These are phyloP conservation scores for Keithomyces neogunnii DNA, from an alignment of 2,329 filamentous ascomycete species.

Conservation along the genomic window DNA sequence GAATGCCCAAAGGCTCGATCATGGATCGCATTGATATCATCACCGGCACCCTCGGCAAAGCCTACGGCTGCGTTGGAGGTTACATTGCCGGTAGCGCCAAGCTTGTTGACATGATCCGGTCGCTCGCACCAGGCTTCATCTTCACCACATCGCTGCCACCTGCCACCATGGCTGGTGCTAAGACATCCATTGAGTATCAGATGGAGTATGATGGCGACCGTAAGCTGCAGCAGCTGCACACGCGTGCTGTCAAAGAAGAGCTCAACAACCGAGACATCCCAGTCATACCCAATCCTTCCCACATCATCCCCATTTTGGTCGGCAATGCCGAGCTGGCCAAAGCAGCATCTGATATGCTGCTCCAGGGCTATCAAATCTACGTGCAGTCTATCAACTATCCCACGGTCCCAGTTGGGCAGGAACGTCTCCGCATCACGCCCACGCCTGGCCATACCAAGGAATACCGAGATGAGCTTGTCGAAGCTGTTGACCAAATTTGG, in stretches of 20 bases:
- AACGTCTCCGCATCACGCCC: conserved; percentile 89
- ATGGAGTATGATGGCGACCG: conserved; percentile 78
- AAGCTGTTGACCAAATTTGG: conserved; percentile 84
- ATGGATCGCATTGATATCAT: conserved; percentile 98
- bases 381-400: conserved; percentile 99
- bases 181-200: conserved; percentile 89
- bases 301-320: conserved; percentile 90
- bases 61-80: conserved; percentile 93
- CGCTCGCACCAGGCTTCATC: conserved; percentile 93
- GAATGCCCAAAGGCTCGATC: conserved; percentile 69
- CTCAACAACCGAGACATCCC: conserved; percentile 76
- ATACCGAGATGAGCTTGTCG: conserved; percentile 77
- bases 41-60: conserved; percentile 93
- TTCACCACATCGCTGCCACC: conserved; percentile 96
- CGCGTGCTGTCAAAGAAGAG: conserved; percentile 83
- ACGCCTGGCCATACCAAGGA: conserved; percentile 85
- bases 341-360: conserved; percentile 81
- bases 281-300: conserved; percentile 94
- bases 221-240: conserved; percentile 90
- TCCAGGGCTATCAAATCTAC: conserved; percentile 87
- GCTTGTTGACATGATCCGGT: conserved; percentile 87
- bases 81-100: conserved; percentile 89
- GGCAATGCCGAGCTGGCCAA: conserved; percentile 91
- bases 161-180: conserved; percentile 91
- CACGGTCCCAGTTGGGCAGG: conserved; percentile 95